Conservation (phyloP, 768 basidiomycete genomes). For the Podaxis mareebaensis region DNA sequence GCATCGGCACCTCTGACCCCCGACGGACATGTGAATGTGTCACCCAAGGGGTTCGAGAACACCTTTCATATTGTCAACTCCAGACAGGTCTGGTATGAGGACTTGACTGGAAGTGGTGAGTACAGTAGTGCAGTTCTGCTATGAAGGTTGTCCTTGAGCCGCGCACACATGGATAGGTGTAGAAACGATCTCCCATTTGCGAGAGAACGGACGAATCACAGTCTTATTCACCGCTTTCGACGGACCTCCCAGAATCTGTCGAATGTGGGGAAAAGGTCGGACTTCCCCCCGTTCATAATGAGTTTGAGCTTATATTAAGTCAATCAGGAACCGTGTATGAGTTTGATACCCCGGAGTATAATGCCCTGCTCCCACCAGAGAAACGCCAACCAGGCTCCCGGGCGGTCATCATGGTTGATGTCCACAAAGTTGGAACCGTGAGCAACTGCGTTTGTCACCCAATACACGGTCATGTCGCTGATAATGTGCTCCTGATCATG, state of each 20-base stretch:
- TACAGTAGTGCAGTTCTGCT: slow-evolving; percentile 9
- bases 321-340: slow-evolving; percentile 52
- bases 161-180: slow-evolving; percentile 33
- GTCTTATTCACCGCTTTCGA: slow-evolving; percentile 63
- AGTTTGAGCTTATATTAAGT: neutral
- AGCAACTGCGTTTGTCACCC: slow-evolving; percentile 15
- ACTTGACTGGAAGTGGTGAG: slow-evolving; percentile 63
- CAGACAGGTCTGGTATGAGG: slow-evolving; percentile 65
- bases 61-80: slow-evolving; percentile 51
- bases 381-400: slow-evolving; percentile 54
- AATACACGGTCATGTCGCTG: neutral
- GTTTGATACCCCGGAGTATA: slow-evolving; percentile 57
- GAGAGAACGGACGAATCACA: slow-evolving; percentile 65
- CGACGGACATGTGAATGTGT: slow-evolving; percentile 64
- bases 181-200: slow-evolving; percentile 60
- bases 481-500: neutral
- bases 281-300: neutral
- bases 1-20: slow-evolving; percentile 57
- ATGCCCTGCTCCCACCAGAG: slow-evolving; percentile 43
- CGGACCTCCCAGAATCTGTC: slow-evolving; percentile 57
- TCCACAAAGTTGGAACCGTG: slow-evolving; percentile 51
- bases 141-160: neutral
- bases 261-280: slow-evolving; percentile 59
- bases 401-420: slow-evolving; percentile 53
- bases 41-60: slow-evolving; percentile 52